Base-by-base conservation (phyloP, 352 stramenopile genomes). In the Thraustochytrium sp. region DNA sequence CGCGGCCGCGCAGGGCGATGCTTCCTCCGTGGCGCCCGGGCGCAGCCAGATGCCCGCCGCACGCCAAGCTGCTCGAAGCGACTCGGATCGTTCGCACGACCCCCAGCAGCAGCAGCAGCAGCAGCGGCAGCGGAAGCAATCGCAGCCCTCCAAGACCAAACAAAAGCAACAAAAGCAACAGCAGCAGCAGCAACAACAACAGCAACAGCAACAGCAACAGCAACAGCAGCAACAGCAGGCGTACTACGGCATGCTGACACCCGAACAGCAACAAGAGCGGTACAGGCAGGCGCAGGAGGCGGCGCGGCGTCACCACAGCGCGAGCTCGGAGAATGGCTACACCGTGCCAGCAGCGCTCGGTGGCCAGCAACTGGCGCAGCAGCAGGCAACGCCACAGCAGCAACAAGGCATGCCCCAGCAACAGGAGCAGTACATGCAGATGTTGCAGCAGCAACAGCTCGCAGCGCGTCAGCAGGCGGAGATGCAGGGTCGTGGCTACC, bases 371-470 rank as follows among this genome's bases (percentile, higher is more conserved):
- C n/a, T n/a, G n/a, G n/a, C n/a, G n/a, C n/a, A n/a, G n/a, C n/a
- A n/a, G n/a, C n/a, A n/a, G n/a, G n/a, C n/a, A 63, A 63, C 11
- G 8, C 54, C 11, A 5, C 54, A 63, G 34, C 26, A 38, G 54
- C 54, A 63, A n/a, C 54, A 63, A 63, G 8, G 23, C 8, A 65
- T 65, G 55, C 21, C 55, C 18, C 13, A 16, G 55, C 55, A 34
- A 40, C 61, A 73, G 61, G 13, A 73, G 61, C 61, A 73, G 61
- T n/a, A 73, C 9, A 49, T 48, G 61, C 61, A 73, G 2, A 49
- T 48, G 61, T 18, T 48, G 61, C 61, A 73, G 61, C 42, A 49
- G 42, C 61, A 53, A 0, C 11, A 54, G 62, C 18, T 18, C 48
- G 48, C 48, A 55, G 18, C 48, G 16, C 48, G 48, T n/a, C 48